A percentile compares a stretch with the other conserved stretches of the same genome.
Conservation (phyloP, 2,329 filamentous ascomycete species). For the Graphiopsis chlorocephala region DNA sequence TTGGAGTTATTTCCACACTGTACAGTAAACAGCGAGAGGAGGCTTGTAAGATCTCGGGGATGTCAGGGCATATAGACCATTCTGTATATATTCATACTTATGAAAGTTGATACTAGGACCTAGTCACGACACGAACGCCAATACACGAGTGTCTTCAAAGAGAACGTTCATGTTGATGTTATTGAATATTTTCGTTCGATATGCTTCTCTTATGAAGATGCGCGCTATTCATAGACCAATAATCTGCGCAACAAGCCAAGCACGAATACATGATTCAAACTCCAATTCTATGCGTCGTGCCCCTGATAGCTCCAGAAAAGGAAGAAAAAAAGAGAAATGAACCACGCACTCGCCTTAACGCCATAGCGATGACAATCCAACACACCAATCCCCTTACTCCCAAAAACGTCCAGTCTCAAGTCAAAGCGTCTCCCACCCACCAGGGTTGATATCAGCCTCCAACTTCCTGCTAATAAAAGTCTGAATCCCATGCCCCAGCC, state of each 20-base stretch:
- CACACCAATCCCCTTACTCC: not conserved
- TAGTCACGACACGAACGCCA: not conserved
- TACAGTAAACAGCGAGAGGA: not conserved
- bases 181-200: not conserved
- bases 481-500: constrained; percentile 82
- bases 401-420: not conserved
- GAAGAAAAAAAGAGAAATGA: not conserved
- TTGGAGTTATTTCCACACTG: not conserved
- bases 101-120: not conserved
- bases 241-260: not conserved
- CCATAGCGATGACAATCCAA: not conserved
- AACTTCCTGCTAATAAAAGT: constrained; percentile 85
- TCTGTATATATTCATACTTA: not conserved
- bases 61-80: not conserved
- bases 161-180: too few relatives aligned
- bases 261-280: not conserved
- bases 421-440: constrained; percentile 81
- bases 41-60: not conserved
- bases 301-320: not conserved
- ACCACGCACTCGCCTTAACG: not conserved
- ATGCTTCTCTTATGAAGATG: not conserved
- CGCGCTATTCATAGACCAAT: not conserved
- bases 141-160: too few relatives aligned
- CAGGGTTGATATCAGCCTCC: constrained; percentile 94
- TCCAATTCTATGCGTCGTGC: not conserved